A percentile compares a stretch with the other conserved stretches of the same genome.
Evolutionary conservation across 2,329 filamentous ascomycete species (phyloP).

Genomic region (Westerdykella aurantiaca): DNA sequence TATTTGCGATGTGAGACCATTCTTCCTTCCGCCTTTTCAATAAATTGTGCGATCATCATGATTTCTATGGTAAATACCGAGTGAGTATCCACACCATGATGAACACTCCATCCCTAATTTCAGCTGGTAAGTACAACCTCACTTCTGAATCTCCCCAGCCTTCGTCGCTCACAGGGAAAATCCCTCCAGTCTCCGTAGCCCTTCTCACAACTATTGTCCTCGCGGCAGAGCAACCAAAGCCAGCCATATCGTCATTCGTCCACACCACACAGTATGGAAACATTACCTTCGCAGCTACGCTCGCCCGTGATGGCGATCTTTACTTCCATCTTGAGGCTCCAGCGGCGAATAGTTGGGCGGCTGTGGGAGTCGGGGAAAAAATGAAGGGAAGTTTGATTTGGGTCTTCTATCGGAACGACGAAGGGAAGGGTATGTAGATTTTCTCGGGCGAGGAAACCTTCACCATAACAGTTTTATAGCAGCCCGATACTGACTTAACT

Average conservation of each 20-base stretch:
- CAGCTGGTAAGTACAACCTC: too few relatives aligned
- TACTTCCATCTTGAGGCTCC: slow-evolving; percentile 52
- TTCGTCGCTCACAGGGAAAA: too few relatives aligned
- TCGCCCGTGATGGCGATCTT: slow-evolving; percentile 37
- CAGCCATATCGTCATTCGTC: slow-evolving; percentile 1
- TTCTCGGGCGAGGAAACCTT: neutral
- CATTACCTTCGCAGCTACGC: slow-evolving; percentile 16
- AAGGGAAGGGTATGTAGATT: slow-evolving; percentile 32
- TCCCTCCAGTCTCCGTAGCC: too few relatives aligned
- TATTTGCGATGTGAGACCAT: too few relatives aligned
- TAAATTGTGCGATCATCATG: too few relatives aligned
- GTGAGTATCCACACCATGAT: too few relatives aligned
- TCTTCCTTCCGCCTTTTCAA: too few relatives aligned
- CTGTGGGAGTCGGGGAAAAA: slow-evolving; percentile 50
- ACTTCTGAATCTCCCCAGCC: too few relatives aligned
- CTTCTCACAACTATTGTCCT: too few relatives aligned
- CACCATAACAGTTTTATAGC: neutral
- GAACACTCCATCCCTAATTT: too few relatives aligned
- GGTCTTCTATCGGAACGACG: slow-evolving; percentile 49
- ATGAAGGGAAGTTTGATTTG: slow-evolving; percentile 52
- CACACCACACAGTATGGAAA: slow-evolving; percentile 8
- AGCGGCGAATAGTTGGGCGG: slow-evolving; percentile 47
- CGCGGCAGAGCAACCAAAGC: too few relatives aligned
- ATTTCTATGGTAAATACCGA: too few relatives aligned
- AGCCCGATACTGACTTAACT: neutral